These are phyloP conservation scores for Calonectria crousiana DNA, from an alignment of 2,329 filamentous ascomycete genomes.

Conservation along the genomic window DNA sequence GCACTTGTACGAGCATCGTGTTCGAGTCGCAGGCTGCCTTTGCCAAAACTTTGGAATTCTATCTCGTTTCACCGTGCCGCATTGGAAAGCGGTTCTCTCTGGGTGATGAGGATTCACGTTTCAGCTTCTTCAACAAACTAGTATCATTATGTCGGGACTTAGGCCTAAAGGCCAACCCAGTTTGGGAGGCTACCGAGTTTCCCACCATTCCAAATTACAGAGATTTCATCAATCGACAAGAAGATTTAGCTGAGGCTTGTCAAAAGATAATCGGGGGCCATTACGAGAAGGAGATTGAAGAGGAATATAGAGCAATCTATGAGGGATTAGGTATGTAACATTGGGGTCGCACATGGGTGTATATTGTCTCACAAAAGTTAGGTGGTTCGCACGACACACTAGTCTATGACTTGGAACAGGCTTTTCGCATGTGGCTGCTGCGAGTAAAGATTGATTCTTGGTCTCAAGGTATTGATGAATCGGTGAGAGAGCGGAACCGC, in stretches of 20 bases:
- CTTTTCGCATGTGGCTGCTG: not conserved
- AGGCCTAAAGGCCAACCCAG: not conserved
- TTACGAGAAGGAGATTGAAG: not conserved
- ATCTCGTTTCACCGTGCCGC: not conserved
- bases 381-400: not conserved
- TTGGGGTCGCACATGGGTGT: not conserved
- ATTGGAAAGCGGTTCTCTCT: not conserved
- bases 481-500: not conserved
- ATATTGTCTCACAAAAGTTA: not conserved
- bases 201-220: not conserved
- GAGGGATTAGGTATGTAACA: not conserved
- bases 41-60: not conserved
- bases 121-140: not conserved
- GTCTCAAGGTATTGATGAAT: slow-evolving; percentile 18
- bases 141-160: not conserved
- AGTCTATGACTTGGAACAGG: not conserved
- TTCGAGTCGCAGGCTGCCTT: slow-evolving; percentile 2
- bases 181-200: not conserved
- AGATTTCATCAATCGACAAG: not conserved
- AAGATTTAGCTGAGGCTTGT: not conserved
- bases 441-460: slow-evolving; percentile 22
- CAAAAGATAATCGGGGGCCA: not conserved
- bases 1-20: not conserved
- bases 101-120: not conserved
- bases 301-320: not conserved